Conservation (phyloP, 2,329 filamentous ascomycete species). For the Fusarium burgessii region DNA sequence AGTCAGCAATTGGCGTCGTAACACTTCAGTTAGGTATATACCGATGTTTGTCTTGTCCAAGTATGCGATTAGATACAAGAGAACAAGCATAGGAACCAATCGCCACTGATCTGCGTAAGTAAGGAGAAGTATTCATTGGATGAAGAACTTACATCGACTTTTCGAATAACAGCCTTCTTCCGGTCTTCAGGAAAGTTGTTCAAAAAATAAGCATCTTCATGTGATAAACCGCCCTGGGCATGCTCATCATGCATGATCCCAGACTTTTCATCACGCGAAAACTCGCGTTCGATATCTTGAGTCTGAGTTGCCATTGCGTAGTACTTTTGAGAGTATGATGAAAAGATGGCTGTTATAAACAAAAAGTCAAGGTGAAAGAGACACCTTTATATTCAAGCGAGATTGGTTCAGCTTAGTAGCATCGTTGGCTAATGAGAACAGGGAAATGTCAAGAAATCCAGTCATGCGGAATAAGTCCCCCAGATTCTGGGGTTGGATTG, state of each 20-base stretch:
- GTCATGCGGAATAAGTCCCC: constrained; percentile 6
- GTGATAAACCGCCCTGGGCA: background rate
- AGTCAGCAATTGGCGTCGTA: rapidly evolving
- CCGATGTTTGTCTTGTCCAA: constrained; percentile 24
- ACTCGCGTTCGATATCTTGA: constrained; percentile 43
- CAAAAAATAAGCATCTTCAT: constrained; percentile 12
- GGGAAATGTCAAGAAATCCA: background rate
- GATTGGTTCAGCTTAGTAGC: background rate
- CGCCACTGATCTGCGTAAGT: constrained; percentile 4
- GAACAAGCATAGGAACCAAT: constrained; percentile 19
- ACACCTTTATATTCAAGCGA: background rate
- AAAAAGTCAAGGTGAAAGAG: background rate
- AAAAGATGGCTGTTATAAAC: background rate
- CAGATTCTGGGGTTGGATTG: constrained; percentile 20
- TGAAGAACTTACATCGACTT: constrained; percentile 12
- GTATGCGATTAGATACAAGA: constrained; percentile 18
- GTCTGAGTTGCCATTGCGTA: constrained; percentile 19
- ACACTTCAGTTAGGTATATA: background rate
- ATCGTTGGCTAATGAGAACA: background rate
- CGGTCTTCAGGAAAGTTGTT: constrained; percentile 5
- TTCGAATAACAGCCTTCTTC: constrained; percentile 1
- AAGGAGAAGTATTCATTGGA: rapidly evolving
- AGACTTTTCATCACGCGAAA: constrained; percentile 41
- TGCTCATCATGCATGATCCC: constrained; percentile 42
- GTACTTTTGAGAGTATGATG: background rate